Evolutionary conservation across 768 basidiomycete genomes (phyloP).

Genomic region (Tylopilus intermedius): DNA sequence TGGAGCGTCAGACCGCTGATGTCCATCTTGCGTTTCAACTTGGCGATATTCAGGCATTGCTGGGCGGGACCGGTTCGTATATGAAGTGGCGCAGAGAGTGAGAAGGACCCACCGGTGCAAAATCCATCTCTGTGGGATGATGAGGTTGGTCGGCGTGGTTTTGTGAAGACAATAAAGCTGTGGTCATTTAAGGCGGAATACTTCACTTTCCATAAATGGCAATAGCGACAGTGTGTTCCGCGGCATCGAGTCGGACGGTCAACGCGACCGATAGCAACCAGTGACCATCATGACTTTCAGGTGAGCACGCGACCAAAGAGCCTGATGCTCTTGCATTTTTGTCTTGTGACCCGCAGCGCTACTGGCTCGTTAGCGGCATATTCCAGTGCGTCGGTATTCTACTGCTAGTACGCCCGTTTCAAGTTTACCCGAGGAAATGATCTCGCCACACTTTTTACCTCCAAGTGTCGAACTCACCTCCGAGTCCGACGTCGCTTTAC

Average conservation of each 20-base stretch:
- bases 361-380: neutral
- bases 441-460: slow-evolving; percentile 20
- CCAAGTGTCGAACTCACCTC: neutral
- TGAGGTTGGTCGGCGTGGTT: neutral
- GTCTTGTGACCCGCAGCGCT: slow-evolving; percentile 5
- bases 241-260: too few species aligned
- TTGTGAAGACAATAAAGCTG: too few species aligned
- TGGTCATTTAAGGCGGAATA: too few species aligned
- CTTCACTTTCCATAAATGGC: too few species aligned
- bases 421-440: too few species aligned
- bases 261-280: too few species aligned
- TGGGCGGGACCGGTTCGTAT: slow-evolving; percentile 4
- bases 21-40: slow-evolving; percentile 24
- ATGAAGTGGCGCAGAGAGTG: neutral
- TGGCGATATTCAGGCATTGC: slow-evolving; percentile 18
- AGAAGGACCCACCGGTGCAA: slow-evolving; percentile 27
- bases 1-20: slow-evolving; percentile 22
- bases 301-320: neutral
- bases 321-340: neutral
- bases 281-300: neutral
- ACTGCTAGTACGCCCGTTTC: neutral
- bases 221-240: too few species aligned
- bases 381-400: slow-evolving; percentile 11
- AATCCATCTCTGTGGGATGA: slow-evolving; percentile 20
- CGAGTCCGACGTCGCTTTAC: neutral